These are phyloP conservation scores for Pseudogymnoascus sp. DNA, from an alignment of 2,329 filamentous ascomycete species.

Conservation along the genomic window DNA sequence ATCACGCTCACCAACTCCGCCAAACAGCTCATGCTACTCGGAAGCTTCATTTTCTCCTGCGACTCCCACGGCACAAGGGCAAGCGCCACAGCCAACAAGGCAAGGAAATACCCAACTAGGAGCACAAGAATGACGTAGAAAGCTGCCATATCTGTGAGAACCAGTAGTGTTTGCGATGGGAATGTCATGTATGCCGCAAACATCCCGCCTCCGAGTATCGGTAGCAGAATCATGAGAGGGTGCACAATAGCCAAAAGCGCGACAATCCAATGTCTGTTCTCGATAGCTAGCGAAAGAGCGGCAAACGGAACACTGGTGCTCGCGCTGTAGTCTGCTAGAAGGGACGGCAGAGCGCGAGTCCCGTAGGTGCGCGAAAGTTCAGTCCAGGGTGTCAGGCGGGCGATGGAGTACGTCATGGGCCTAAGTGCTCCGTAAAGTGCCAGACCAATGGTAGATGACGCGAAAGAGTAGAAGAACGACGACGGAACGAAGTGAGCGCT, in stretches of 20 bases:
- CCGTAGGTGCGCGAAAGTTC: constrained; percentile 51
- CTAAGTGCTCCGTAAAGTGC: constrained; percentile 60
- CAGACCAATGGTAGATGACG: constrained; percentile 61
- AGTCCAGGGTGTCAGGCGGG: constrained; percentile 61
- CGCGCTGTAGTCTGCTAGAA: constrained; percentile 64
- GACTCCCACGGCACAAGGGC: constrained; percentile 19
- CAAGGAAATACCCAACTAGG: constrained; percentile 60
- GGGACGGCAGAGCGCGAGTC: constrained; percentile 50
- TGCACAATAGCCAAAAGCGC: constrained; percentile 49
- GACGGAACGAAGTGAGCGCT: constrained; percentile 67
- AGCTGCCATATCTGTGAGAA: constrained; percentile 66
- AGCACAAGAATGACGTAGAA: constrained; percentile 67
- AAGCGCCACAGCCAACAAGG: constrained; percentile 44
- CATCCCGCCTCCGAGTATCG: constrained; percentile 59
- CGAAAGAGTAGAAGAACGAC: constrained; percentile 78
- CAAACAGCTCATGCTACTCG: constrained; percentile 63
- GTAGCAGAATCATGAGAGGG: constrained; percentile 53
- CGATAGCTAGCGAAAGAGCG: constrained; percentile 44
- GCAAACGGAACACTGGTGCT: not conserved
- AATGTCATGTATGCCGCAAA: constrained; percentile 64
- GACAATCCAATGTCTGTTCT: constrained; percentile 52
- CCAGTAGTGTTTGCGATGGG: constrained; percentile 42
- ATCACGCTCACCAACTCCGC: constrained; percentile 73
- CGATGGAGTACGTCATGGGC: constrained; percentile 56
- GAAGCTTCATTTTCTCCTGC: constrained; percentile 55